Evolutionary conservation across 2,329 filamentous ascomycete genomes (phyloP).

Genomic region (Emmonsiellopsis sp.): DNA sequence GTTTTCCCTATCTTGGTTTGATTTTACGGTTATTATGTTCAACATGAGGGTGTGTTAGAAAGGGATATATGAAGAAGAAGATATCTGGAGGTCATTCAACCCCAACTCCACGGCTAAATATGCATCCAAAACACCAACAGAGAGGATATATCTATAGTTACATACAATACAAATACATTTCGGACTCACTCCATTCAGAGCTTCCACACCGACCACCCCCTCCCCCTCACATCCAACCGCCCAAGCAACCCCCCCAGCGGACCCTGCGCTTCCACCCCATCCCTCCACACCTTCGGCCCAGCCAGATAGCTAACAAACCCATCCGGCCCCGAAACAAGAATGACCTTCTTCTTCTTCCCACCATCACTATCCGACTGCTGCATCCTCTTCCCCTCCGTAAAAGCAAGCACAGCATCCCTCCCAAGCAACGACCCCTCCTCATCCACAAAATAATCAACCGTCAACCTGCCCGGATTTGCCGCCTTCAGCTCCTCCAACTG

Average conservation of each 20-base stretch:
- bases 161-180: background rate
- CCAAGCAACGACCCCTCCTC: slow-evolving; percentile 62
- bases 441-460: slow-evolving; percentile 70
- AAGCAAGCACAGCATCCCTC: slow-evolving; percentile 38
- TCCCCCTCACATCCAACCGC: slow-evolving; percentile 45
- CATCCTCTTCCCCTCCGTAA: slow-evolving; percentile 14
- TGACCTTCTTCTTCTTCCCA: slow-evolving; percentile 34
- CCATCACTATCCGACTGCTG: slow-evolving; percentile 10
- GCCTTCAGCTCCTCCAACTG: slow-evolving; percentile 56
- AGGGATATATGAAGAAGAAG: background rate
- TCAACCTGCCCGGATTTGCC: slow-evolving; percentile 47
- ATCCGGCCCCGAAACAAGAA: slow-evolving; percentile 85
- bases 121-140: no score
- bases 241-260: slow-evolving; percentile 59
- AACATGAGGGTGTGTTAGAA: background rate
- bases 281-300: slow-evolving; percentile 66
- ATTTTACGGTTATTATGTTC: no score
- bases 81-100: background rate
- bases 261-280: slow-evolving; percentile 66
- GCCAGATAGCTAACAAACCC: slow-evolving; percentile 78
- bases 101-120: no score
- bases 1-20: no score
- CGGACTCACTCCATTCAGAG: slow-evolving; percentile 31
- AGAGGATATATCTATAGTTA: background rate
- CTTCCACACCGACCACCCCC: slow-evolving; percentile 48